Evolutionary conservation across 2,329 filamentous ascomycete genomes (phyloP).

Genomic region (Nemania sp.): DNA sequence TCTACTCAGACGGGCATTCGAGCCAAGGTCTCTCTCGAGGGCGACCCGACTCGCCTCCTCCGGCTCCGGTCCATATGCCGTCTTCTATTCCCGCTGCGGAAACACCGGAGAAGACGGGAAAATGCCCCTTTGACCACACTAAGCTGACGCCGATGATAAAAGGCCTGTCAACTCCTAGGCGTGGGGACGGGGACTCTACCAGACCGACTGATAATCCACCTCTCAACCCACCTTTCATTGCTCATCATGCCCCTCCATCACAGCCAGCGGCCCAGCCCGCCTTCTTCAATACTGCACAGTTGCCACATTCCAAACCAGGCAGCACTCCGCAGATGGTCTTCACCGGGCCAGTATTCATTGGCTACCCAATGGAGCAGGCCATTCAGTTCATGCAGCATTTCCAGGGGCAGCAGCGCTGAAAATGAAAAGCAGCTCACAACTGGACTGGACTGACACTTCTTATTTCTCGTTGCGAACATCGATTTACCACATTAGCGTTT

Average conservation of each 20-base stretch:
- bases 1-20: conserved; percentile 47
- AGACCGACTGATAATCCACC: conserved; percentile 26
- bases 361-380: conserved; percentile 84
- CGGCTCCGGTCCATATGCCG: conserved; percentile 59
- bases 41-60: conserved; percentile 58
- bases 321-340: conserved; percentile 74
- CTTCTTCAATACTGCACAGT: conserved; percentile 52
- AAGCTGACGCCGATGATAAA: conserved; percentile 44
- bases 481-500: too few relatives aligned
- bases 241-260: conserved; percentile 28
- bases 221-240: conserved; percentile 27
- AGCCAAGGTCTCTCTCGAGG: conserved; percentile 42
- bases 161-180: conserved; percentile 32
- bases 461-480: too few relatives aligned
- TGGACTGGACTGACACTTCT: too few relatives aligned
- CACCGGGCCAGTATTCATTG: conserved; percentile 91
- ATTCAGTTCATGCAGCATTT: conserved; percentile 71
- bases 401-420: conserved; percentile 40
- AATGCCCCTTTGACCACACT: conserved; percentile 63
- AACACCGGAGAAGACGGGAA: conserved; percentile 43
- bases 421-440: not conserved
- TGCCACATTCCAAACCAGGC: conserved; percentile 40
- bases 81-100: conserved; percentile 33
- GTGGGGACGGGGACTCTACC: conserved; percentile 32
- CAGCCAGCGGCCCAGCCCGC: conserved; percentile 48